phyloP scores from a whole-genome alignment of 352 stramenopile species.

The Globisporangium cederbergense region DNA sequence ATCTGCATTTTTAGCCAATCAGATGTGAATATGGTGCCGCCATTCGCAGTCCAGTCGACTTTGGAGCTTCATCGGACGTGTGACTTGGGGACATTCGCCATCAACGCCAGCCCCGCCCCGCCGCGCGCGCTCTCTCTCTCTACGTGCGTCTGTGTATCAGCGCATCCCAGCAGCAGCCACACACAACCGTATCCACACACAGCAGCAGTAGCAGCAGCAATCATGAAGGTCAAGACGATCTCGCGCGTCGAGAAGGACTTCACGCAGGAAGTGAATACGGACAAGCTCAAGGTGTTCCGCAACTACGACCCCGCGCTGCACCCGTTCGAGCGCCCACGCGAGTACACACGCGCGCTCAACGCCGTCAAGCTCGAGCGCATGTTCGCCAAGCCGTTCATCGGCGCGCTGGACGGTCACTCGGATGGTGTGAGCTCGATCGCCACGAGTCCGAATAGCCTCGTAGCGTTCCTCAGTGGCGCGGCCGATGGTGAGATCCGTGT shows the following conservation, averaged over 20 bases:
- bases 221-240: slow-evolving; percentile 99
- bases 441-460: slow-evolving; percentile 89
- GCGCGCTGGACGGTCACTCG: slow-evolving; percentile 95
- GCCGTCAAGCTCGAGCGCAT: slow-evolving; percentile 98
- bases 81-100: slow-evolving; percentile 4
- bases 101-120: neutral
- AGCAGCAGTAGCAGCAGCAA: slow-evolving; percentile 5
- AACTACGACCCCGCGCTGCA: slow-evolving; percentile 96
- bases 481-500: slow-evolving; percentile 94
- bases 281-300: slow-evolving; percentile 94
- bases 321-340: slow-evolving; percentile 89
- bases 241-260: slow-evolving; percentile 93
- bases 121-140: neutral
- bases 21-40: neutral
- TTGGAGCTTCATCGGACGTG: slow-evolving; percentile 1
- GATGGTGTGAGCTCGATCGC: slow-evolving; percentile 95
- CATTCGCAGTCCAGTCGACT: slow-evolving; percentile 6
- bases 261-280: slow-evolving; percentile 90
- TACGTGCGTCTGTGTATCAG: neutral
- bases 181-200: neutral
- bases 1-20: slow-evolving; percentile 1
- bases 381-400: slow-evolving; percentile 98
- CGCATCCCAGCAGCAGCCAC: neutral
- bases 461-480: slow-evolving; percentile 83
- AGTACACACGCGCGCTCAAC: slow-evolving; percentile 97